Conservation (phyloP, 768 basidiomycete species). For the Tubosaeta brunneosetosa region DNA sequence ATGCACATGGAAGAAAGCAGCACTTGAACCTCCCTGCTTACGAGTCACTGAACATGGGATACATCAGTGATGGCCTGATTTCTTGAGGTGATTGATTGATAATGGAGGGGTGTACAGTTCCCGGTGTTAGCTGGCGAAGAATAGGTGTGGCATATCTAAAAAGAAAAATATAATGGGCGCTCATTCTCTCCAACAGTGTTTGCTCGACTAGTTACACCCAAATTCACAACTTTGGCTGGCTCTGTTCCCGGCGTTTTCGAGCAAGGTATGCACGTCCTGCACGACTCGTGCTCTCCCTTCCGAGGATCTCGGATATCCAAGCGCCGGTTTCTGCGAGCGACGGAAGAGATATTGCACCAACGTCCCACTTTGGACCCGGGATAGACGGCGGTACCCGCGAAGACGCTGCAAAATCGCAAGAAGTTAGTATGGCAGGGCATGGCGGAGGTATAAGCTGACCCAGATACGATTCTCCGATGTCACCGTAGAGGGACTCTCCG, state of each 20-base stretch:
- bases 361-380: constrained; percentile 22
- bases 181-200: background rate
- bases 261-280: constrained; percentile 71
- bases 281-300: constrained; percentile 66
- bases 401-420: background rate
- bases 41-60: background rate
- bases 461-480: constrained; percentile 32
- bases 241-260: constrained; percentile 36
- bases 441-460: constrained; percentile 9
- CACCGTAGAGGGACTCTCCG: constrained; percentile 55
- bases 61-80: background rate
- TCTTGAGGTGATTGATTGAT: background rate
- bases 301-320: constrained; percentile 74
- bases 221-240: constrained; percentile 13
- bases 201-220: background rate
- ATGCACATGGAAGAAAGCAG: background rate
- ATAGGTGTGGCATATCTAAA: no score
- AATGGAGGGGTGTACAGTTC: no score
- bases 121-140: no score
- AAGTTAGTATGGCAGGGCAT: background rate
- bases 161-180: background rate
- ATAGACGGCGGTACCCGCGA: background rate
- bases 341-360: constrained; percentile 53
- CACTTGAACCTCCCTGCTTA: background rate
- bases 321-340: constrained; percentile 69